phyloP scores from a whole-genome alignment of 2,329 filamentous ascomycete genomes.

The Cytospora chrysosperma region DNA sequence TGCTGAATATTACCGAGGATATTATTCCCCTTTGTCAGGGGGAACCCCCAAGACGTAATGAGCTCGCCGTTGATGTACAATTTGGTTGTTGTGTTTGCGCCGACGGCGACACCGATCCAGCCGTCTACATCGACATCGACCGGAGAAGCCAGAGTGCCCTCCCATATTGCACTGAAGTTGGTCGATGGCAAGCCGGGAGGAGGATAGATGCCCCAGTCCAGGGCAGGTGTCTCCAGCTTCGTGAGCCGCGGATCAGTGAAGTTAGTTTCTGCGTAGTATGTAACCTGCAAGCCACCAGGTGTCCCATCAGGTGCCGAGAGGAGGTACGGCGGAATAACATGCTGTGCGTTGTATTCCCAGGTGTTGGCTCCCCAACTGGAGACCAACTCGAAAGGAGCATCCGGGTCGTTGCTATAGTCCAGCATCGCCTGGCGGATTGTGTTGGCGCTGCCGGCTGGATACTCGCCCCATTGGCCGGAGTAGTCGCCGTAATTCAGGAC shows the following conservation, averaged over 20 bases:
- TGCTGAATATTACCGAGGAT: slow-evolving; percentile 43
- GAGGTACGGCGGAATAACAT: slow-evolving; percentile 43
- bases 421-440: slow-evolving; percentile 41
- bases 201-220: slow-evolving; percentile 46
- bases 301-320: slow-evolving; percentile 36
- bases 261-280: slow-evolving; percentile 41
- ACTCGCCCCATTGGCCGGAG: slow-evolving; percentile 41
- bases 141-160: slow-evolving; percentile 38
- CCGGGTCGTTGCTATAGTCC: slow-evolving; percentile 29
- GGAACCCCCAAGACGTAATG: slow-evolving; percentile 30
- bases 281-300: slow-evolving; percentile 39
- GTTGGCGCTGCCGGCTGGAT: slow-evolving; percentile 38
- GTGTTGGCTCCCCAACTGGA: slow-evolving; percentile 44
- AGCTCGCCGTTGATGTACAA: slow-evolving; percentile 38
- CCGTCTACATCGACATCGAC: slow-evolving; percentile 39
- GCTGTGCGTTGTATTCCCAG: slow-evolving; percentile 45
- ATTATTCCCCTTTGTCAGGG: slow-evolving; percentile 31
- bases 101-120: slow-evolving; percentile 43
- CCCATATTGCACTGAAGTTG: slow-evolving; percentile 46
- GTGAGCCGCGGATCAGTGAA: slow-evolving; percentile 35
- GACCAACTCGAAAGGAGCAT: slow-evolving; percentile 33
- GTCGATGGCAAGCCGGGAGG: slow-evolving; percentile 42
- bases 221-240: slow-evolving; percentile 37
- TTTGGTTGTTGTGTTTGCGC: slow-evolving; percentile 40
- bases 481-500: slow-evolving; percentile 45